Evolutionary conservation across 306 rosid species (phyloP).

Genomic region (Ziziphus jujuba): DNA sequence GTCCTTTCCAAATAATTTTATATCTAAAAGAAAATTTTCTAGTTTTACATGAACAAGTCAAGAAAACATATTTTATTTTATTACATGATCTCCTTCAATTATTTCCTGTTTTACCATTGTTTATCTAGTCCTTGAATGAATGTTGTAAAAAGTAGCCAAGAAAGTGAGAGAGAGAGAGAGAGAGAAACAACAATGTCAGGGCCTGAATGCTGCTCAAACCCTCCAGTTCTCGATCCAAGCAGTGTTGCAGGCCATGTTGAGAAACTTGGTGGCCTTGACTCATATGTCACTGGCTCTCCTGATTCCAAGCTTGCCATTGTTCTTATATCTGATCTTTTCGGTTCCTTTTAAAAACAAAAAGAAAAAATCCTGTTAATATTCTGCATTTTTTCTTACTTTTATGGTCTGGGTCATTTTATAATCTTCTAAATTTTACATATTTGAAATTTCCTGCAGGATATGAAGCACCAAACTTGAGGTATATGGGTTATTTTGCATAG

Average conservation of each 20-base stretch:
- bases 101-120: no score
- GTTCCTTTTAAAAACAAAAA: no score
- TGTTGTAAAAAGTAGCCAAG: no score
- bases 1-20: no score
- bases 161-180: neutral
- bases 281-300: slow-evolving; percentile 53
- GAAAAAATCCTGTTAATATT: neutral
- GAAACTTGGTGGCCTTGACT: slow-evolving; percentile 36
- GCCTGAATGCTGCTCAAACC: slow-evolving; percentile 61
- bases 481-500: neutral
- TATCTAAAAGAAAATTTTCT: no score
- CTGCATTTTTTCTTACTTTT: no score
- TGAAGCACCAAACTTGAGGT: slow-evolving; percentile 34
- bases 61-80: no score
- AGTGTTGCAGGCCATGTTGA: slow-evolving; percentile 61
- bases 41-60: no score
- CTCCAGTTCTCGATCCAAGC: slow-evolving; percentile 56
- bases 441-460: slow-evolving; percentile 21
- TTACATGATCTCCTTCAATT: no score
- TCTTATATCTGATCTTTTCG: slow-evolving; percentile 52
- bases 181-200: slow-evolving; percentile 48
- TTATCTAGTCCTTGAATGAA: no score
- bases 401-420: no score
- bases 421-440: neutral
- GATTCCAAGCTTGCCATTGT: slow-evolving; percentile 57